A percentile compares a stretch with the other conserved stretches of the same genome.
Evolutionary conservation across 768 basidiomycete species (phyloP).

Genomic region (Phlebiopsis flavidoalba): DNA sequence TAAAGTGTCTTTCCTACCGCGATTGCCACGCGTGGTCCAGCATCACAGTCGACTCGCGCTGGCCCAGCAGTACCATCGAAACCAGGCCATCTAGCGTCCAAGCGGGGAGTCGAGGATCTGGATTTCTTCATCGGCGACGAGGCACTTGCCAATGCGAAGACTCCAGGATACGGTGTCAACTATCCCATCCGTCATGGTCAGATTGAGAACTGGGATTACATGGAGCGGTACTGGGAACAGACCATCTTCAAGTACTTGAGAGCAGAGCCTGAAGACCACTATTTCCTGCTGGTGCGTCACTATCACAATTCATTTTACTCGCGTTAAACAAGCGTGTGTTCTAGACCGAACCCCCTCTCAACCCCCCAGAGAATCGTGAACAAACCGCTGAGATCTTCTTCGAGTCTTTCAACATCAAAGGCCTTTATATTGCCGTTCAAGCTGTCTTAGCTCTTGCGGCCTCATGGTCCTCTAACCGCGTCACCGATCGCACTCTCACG

Average conservation of each 20-base stretch:
- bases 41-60: slow-evolving; percentile 51
- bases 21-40: slow-evolving; percentile 83
- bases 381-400: slow-evolving; percentile 99
- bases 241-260: slow-evolving; percentile 99
- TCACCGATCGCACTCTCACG: slow-evolving; percentile 85
- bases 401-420: slow-evolving; percentile 99
- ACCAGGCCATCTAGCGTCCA: slow-evolving; percentile 89
- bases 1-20: slow-evolving; percentile 94
- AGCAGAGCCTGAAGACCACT: slow-evolving; percentile 98
- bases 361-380: slow-evolving; percentile 97
- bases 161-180: slow-evolving; percentile 87
- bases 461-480: slow-evolving; percentile 90
- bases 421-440: slow-evolving; percentile 97
- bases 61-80: slow-evolving; percentile 79
- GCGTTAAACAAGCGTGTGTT: background rate
- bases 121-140: slow-evolving; percentile 99
- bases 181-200: slow-evolving; percentile 97
- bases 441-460: slow-evolving; percentile 97
- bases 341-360: slow-evolving; percentile 98
- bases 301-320: background rate
- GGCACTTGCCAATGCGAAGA: slow-evolving; percentile 92
- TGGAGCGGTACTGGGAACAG: slow-evolving; percentile 99
- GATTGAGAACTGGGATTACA: slow-evolving; percentile 98
- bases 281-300: slow-evolving; percentile 85
- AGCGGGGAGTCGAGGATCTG: slow-evolving; percentile 96